Percentiles rank a stretch among this genome's conserved stretches.
Conservation (phyloP, 2,329 filamentous ascomycete genomes). For the Cladorrhinum sp. region DNA sequence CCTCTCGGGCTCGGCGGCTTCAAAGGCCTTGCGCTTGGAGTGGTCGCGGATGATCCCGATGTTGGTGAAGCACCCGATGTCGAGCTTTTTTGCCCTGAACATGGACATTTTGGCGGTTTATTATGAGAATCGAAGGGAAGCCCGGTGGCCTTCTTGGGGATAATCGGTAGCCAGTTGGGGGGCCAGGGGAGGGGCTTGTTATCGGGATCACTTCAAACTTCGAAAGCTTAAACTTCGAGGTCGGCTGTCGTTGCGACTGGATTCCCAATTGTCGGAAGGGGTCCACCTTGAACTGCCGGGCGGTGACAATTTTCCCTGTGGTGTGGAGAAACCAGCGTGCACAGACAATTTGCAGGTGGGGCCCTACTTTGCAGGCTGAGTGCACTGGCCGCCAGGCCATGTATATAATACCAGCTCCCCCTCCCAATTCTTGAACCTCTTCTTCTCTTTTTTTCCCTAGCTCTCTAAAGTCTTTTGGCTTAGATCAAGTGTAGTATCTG, state of each 20-base stretch:
- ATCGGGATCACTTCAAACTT: background rate
- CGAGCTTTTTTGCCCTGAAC: constrained; percentile 86
- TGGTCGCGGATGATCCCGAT: constrained; percentile 87
- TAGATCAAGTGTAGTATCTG: constrained; percentile 29
- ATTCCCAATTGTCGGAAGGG: no score
- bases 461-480: constrained; percentile 28
- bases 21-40: constrained; percentile 92
- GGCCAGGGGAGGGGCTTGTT: no score
- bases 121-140: no score
- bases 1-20: constrained; percentile 84
- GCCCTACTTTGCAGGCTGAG: constrained; percentile 9
- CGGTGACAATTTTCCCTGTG: constrained; percentile 6
- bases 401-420: constrained; percentile 12
- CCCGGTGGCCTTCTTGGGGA: background rate
- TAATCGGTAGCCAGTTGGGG: background rate
- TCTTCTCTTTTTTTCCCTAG: constrained; percentile 21
- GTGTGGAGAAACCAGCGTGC: background rate
- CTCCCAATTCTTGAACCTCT: constrained; percentile 8
- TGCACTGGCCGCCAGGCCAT: constrained; percentile 19
- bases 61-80: constrained; percentile 85
- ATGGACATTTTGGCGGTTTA: constrained; percentile 65
- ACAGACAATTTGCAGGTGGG: background rate
- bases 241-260: no score
- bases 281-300: constrained; percentile 11
- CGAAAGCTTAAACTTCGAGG: no score